phyloP scores from a whole-genome alignment of 2,329 filamentous ascomycete genomes.

The Ceratocystis huliohia region DNA sequence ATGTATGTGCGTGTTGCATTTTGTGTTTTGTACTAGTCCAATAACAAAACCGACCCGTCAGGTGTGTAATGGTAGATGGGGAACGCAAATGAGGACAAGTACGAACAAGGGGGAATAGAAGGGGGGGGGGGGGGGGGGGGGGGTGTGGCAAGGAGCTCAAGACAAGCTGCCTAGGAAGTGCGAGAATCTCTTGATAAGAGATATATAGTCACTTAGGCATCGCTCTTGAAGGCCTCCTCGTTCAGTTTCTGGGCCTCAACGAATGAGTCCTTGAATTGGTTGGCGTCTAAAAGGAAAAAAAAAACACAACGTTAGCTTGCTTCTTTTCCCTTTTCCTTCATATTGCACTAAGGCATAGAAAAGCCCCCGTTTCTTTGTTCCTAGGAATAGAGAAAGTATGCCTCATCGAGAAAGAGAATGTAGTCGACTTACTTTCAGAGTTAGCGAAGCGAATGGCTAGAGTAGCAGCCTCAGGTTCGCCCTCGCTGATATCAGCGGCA shows the following conservation, averaged over 20 bases:
- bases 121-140: background rate
- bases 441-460: conserved; percentile 96
- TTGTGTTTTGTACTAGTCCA: background rate
- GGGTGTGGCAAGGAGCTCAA: no score
- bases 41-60: background rate
- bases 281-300: conserved; percentile 54
- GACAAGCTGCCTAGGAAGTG: background rate
- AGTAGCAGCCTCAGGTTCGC: conserved; percentile 89
- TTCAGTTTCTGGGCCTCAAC: conserved; percentile 95
- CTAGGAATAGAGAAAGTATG: conserved; percentile 8
- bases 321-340: conserved; percentile 16
- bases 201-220: conserved; percentile 21
- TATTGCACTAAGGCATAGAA: background rate
- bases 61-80: background rate
- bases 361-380: background rate
- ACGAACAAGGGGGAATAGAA: background rate
- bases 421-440: conserved; percentile 65
- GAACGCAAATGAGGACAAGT: background rate
- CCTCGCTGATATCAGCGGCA: conserved; percentile 93
- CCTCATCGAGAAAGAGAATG: background rate
- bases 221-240: conserved; percentile 63
- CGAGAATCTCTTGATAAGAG: background rate
- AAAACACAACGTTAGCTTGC: conserved; percentile 22
- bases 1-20: background rate
- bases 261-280: conserved; percentile 94